These are phyloP conservation scores for Ceratocystis diversiconidia DNA, from an alignment of 2,329 filamentous ascomycete genomes.

Conservation along the genomic window DNA sequence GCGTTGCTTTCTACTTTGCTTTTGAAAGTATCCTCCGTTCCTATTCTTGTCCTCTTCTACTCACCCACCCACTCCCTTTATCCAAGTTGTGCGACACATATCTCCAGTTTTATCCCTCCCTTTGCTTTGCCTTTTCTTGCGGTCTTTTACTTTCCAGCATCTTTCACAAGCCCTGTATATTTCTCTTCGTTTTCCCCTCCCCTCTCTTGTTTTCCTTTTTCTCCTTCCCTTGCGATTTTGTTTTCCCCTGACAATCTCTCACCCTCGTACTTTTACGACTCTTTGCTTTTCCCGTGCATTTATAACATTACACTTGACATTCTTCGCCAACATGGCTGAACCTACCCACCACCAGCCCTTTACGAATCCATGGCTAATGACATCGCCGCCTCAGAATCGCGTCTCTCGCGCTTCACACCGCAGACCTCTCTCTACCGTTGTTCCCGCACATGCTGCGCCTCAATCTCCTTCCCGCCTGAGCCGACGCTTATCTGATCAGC, in stretches of 20 bases:
- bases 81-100: not conserved
- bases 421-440: constrained; percentile 39
- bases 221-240: not conserved
- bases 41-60: not conserved
- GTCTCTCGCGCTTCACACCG: constrained; percentile 28
- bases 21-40: not conserved
- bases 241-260: constrained; percentile 3
- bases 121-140: not conserved
- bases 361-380: constrained; percentile 17
- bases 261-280: not conserved
- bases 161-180: not conserved
- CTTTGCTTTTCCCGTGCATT: not conserved
- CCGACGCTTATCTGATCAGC: constrained; percentile 44
- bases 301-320: not conserved
- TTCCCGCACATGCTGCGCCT: constrained; percentile 33
- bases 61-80: not conserved
- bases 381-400: constrained; percentile 14
- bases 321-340: constrained; percentile 15
- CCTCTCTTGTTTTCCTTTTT: not conserved
- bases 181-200: not conserved
- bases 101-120: constrained; percentile 4
- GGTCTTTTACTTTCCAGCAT: not conserved
- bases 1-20: not conserved
- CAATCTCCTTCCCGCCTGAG: constrained; percentile 36
- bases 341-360: constrained; percentile 15